Base-by-base conservation (phyloP, 116 monocot species). In the Posidonia oceanica region DNA sequence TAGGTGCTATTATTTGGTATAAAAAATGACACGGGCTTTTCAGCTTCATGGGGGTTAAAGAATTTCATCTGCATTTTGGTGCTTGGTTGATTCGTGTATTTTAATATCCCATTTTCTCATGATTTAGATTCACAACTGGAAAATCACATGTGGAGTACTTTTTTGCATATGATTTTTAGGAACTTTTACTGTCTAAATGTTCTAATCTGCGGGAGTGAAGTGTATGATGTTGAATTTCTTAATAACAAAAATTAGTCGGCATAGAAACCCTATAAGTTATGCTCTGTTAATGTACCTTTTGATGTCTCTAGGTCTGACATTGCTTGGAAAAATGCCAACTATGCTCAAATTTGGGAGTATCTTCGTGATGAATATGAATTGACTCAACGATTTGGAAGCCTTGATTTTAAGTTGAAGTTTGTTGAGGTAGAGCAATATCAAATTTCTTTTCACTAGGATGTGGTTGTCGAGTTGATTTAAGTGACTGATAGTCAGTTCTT, bases 261-360 rank as follows among this genome's bases (percentile, higher is more conserved):
- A 17, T 66, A 8, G 18, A 42, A 66, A 39, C 14, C 66, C 7
- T 21, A n/a, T 40, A 17, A 8, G 48, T 48, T 48, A 5, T 12
- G 4, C 12, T 17, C 39, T 41, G 10, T 66, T 64, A 52, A 13
- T 52, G 23, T 36, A 23, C 5, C 57, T 61, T 61, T 14, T 71
- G 59, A 16, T n/a, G n/a, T 66, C 39, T 54, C n/a, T 69, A 90
- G 87, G 80, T 87, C 90, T 48, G 90, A 90, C 40, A 90, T 87
- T 78, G 90, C 90, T 38, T 90, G 90, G 90, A 90, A 74, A 74
- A 90, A 84, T 82, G 90, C 90, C 39, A 86, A 87, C 67, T 90
- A 90, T 78, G 84, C 86, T 58, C 84, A 90, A 68, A 84, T 90
- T 41, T 86, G 86, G 86, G 90, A 90, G 66, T 90, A 84, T 69